Base-by-base conservation (phyloP, 257 asterid species). In the Cruciata laevipes region DNA sequence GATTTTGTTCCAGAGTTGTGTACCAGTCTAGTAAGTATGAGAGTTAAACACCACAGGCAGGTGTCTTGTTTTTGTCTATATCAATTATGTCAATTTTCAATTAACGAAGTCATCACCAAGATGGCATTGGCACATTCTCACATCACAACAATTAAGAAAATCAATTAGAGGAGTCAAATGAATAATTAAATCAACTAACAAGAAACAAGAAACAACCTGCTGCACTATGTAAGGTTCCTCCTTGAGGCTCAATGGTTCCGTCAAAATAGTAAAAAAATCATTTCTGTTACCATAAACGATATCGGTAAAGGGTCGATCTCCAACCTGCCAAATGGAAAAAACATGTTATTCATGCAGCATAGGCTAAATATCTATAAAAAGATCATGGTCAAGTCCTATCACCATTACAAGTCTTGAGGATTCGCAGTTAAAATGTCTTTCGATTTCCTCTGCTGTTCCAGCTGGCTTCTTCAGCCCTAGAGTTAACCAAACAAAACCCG, bases 281-380 rank as follows among this genome's bases (percentile, higher is more conserved):
- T 94, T 88, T 76, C 88, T 85, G 75, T 94, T 90, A 67, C 97
- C 99, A 62, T 79, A 94, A 73, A 87, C 89, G 63, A 94, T 81
- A 73, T 90, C 97, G 6, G 99, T 94, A 76, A 94, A 90, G 31
- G 96, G 96, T 76, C 97, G 87, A 78, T 94, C 99, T 76, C 96
- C 99, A 77, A 90, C 97, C 99, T 94, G 81, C 65, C 69, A 74
- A 49, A 65, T 60, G 64, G 64, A 73, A 72, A 35, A 71, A 61
- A 65, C 61, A 69, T 69, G 69, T 69, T 57, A 40, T 47, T 61
- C 38, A 37, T 62, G 57, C 32, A 4, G 70, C 55, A 24, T 13
- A 23, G 62, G 25, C 24, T 2, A 32, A 59, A 57, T 18, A 6
- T 17, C 30, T 47, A 65, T 16, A 55, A 23, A 58, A 64, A 17